phyloP scores from a whole-genome alignment of 495 filamentous ascomycete genomes.

The Thermothielavioides terrestris region DNA sequence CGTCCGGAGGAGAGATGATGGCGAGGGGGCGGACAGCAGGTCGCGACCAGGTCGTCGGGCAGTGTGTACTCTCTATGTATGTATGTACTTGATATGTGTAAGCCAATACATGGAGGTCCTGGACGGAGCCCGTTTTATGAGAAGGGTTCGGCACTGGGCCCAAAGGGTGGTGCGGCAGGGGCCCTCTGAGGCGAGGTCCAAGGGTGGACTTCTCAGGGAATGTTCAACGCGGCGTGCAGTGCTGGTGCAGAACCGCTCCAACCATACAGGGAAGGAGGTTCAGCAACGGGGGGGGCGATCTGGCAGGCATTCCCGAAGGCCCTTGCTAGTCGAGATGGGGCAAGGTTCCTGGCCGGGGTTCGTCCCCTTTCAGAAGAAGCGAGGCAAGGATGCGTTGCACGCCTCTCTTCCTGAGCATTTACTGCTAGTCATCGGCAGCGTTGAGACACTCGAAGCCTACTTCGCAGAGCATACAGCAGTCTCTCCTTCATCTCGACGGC shows the following conservation, averaged over 20 bases:
- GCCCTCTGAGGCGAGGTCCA: slow-evolving; percentile 28
- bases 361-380: slow-evolving; percentile 11
- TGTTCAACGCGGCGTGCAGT: slow-evolving; percentile 37
- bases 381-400: slow-evolving; percentile 8
- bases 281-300: slow-evolving; percentile 40
- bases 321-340: slow-evolving; percentile 28
- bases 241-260: slow-evolving; percentile 39
- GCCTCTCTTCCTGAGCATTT: slow-evolving; percentile 11
- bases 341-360: slow-evolving; percentile 9
- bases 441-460: neutral
- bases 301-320: slow-evolving; percentile 27
- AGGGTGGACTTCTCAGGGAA: slow-evolving; percentile 32
- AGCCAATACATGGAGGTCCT: slow-evolving; percentile 34
- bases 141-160: slow-evolving; percentile 42
- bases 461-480: neutral
- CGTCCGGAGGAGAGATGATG: slow-evolving; percentile 13
- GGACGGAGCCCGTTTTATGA: slow-evolving; percentile 43
- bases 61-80: too few species aligned
- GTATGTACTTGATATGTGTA: slow-evolving; percentile 43
- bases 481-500: slow-evolving; percentile 1
- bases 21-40: slow-evolving; percentile 33
- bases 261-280: slow-evolving; percentile 48
- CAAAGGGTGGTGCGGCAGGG: slow-evolving; percentile 32
- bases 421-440: slow-evolving; percentile 5
- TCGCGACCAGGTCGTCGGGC: slow-evolving; percentile 36